Base-by-base conservation (phyloP, 305 asterid genomes). In the Fraxinus dipetala region DNA sequence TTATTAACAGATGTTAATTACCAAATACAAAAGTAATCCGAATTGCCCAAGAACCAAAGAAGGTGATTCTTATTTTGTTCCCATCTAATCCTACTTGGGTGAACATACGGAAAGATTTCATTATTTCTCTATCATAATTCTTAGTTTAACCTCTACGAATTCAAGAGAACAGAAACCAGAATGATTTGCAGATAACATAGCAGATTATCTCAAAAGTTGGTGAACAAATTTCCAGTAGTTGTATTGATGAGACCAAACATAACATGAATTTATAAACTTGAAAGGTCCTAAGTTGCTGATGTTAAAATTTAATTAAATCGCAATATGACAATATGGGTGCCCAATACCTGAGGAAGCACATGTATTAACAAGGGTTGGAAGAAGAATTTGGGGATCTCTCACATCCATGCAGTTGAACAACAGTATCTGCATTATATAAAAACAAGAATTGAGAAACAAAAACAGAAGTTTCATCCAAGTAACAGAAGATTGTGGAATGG, bases 391-490 rank as follows among this genome's bases (percentile, higher is more conserved):
- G 18, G 98, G 98, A 79, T 95, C 98, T 90, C 98, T 89, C 51
- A 91, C 89, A 81, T 93, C 97, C 98, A 93, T 95, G 87, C 98
- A 95, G 89, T 95, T 95, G 90, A 95, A 95, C 70, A 95, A 88
- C 85, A 94, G 92, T 89, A 95, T 90, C 98, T 92, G 94, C 84
- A 89, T 74, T 36, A 38, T 40, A 80, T 76, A 78, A 67, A 65
- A 78, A 45, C 72, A 75, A 83, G 82, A 36, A 78, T 32, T 78
- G 76, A 54, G 75, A 56, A 69, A 24, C 11, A 59, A 80, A 59
- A 86, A 77, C 61, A 65, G 80, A 76, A 79, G 14, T 8, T 20
- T 22, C 32, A 24, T 63, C 32, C 16, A 24, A 63, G 72, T 6
- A 34, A 28, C 30, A 59, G 73, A 78, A 14, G 48, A 43, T 16